A percentile compares a stretch with the other conserved stretches of the same genome.
Evolutionary conservation across 257 asterid genomes (phyloP).

Genomic region (Lycium ferocissimum): DNA sequence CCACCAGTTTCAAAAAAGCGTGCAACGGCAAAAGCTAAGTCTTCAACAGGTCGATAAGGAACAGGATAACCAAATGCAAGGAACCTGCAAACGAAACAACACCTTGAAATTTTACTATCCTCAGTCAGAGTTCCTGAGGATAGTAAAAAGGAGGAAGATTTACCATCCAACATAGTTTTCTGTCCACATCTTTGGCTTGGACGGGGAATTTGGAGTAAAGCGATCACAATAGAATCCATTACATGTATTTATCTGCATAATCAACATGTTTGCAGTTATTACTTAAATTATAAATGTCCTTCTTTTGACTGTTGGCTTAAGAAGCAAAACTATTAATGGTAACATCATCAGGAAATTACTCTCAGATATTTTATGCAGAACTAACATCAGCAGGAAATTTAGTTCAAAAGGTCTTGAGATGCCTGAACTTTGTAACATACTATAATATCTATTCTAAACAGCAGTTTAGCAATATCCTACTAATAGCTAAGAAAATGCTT

Average conservation of each 20-base stretch:
- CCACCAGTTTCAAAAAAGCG: conserved; percentile 86
- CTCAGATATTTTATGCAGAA: neutral
- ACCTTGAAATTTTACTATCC: neutral
- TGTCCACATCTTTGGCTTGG: conserved; percentile 84
- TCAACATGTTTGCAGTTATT: conserved; percentile 25
- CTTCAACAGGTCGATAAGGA: conserved; percentile 83
- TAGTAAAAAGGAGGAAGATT: neutral
- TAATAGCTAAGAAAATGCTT: neutral
- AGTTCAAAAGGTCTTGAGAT: neutral
- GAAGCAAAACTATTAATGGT: conserved; percentile 9
- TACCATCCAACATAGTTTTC: conserved; percentile 89
- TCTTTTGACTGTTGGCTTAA: neutral
- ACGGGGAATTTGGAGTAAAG: conserved; percentile 71
- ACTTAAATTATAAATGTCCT: neutral
- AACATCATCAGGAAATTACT: neutral
- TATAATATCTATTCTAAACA: neutral
- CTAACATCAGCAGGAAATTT: conserved; percentile 1
- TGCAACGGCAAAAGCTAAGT: conserved; percentile 87
- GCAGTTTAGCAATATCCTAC: neutral
- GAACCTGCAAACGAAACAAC: conserved; percentile 55
- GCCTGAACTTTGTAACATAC: neutral
- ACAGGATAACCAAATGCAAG: conserved; percentile 81
- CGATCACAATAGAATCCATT: conserved; percentile 80
- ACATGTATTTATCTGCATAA: conserved; percentile 82
- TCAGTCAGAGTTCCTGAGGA: neutral